Evolutionary conservation across 768 basidiomycete genomes (phyloP), one percentile per base, ranked within the genome.

Genomic region (Kondoa subrosea): DNA sequence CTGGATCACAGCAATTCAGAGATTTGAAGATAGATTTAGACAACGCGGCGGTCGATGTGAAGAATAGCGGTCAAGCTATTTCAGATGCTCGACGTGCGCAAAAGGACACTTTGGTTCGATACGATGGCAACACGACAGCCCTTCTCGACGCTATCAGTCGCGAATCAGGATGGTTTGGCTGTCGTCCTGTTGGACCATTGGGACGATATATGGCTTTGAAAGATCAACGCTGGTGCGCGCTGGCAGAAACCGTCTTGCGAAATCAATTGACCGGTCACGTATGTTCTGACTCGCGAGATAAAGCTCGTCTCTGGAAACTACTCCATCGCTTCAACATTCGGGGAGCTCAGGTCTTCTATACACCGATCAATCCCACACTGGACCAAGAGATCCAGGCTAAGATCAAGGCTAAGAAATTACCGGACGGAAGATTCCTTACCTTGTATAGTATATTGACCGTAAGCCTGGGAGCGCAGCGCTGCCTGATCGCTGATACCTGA

Each of bases 181-280:
- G 12, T 32, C 29, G 12, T 25, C 68, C 68, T 34, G 27, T 70
- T n/a, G 69, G 69, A 16, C 69, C 69, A 1, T 40, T 70, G n/a
- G 69, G 69, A n/a, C 27, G 21, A 27, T 70, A 14, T 25, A 57
- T 70, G 40, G 68, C 68, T 34, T 67, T 70, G 27, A 70, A 62
- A 32, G 59, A 70, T 40, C 32, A 12, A 15, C 21, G 29, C 26
- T 70, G 68, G 67, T 32, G 21, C 3, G n/a, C 29, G 16, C n/a
- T 63, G 2, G 29, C 29, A 29, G 69, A 70, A 34, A 50, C 30
- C n/a, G n/a, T 70, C 17, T 64, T 69, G 12, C 32, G 50, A 29
- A 60, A 50, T 26, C 68, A 26, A 12, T 63, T 70, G 33, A 70
- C 68, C 30, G 30, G 56, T 40, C 68, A 68, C 32, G 34, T 69